phyloP scores from a whole-genome alignment of 148 eudicot genomes.

The Silene latifolia region DNA sequence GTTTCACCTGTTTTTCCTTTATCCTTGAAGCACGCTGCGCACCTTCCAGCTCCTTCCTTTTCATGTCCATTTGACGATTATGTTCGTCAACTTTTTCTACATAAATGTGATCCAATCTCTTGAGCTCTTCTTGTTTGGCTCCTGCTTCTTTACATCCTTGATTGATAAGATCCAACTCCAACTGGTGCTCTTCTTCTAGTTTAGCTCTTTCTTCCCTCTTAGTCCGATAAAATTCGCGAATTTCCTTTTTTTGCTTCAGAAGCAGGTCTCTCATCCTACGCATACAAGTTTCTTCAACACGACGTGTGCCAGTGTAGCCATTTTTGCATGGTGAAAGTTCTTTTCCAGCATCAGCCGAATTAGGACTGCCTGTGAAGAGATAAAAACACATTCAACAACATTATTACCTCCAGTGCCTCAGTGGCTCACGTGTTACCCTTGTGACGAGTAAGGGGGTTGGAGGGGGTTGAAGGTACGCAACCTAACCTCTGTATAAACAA shows the following conservation, averaged over 20 bases:
- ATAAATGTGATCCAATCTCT: constrained; percentile 23
- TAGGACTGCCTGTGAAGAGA: constrained; percentile 15
- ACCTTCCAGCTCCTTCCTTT: constrained; percentile 18
- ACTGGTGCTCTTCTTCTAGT: constrained; percentile 23
- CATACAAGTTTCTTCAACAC: constrained; percentile 16
- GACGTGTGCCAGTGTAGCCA: constrained; percentile 3
- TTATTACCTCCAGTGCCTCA: too few species aligned
- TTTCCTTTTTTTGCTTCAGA: constrained; percentile 22
- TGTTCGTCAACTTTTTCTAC: constrained; percentile 17
- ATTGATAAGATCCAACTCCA: constrained; percentile 19
- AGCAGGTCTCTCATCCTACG: constrained; percentile 26
- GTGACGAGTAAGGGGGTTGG: too few species aligned
- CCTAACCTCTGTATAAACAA: background rate
- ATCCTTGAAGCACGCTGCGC: constrained; percentile 21
- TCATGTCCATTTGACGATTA: constrained; percentile 22
- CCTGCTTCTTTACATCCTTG: constrained; percentile 21
- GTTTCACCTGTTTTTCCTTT: constrained; percentile 24
- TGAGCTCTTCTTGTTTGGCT: constrained; percentile 12
- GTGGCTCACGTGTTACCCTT: too few species aligned
- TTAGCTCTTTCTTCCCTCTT: constrained; percentile 17
- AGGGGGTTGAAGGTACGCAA: too few species aligned
- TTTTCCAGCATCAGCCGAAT: constrained; percentile 2
- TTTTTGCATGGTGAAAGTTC: background rate
- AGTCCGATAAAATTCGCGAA: constrained; percentile 20
- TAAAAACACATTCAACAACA: too few species aligned